A percentile compares a stretch with the other conserved stretches of the same genome.
These are phyloP conservation scores for Nannochloropsis salina DNA, from an alignment of 108 stramenopile species.

Conservation along the genomic window DNA sequence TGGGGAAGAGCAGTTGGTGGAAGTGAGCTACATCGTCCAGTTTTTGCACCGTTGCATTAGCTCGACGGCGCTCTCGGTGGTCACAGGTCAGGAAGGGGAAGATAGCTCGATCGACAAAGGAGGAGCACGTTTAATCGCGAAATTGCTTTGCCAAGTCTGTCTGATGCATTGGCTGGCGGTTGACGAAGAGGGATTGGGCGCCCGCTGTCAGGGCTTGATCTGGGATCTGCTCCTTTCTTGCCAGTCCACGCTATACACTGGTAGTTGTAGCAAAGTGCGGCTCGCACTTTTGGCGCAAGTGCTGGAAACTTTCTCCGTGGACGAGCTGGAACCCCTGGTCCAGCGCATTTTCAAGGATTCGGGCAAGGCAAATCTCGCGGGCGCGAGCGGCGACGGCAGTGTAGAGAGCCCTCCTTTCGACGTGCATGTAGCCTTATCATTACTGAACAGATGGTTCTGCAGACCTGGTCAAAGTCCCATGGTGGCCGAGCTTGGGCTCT, in stretches of 20 bases:
- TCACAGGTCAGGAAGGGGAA: background rate
- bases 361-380: slow-evolving; percentile 9
- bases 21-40: background rate
- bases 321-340: background rate
- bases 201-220: background rate
- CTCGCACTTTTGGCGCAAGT: background rate
- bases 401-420: background rate
- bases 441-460: background rate
- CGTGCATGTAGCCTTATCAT: background rate
- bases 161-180: slow-evolving; percentile 7
- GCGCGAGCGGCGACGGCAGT: background rate
- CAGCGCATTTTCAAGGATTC: background rate
- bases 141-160: background rate
- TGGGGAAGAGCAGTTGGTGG: background rate
- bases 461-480: slow-evolving; percentile 8
- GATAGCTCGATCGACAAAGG: background rate
- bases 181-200: background rate
- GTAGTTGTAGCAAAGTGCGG: background rate
- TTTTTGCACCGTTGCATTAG: background rate
- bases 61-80: background rate
- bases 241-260: background rate
- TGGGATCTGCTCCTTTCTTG: background rate
- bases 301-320: background rate
- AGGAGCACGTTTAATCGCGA: background rate
- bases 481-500: slow-evolving; percentile 7